phyloP scores from a whole-genome alignment of 2,329 filamentous ascomycete genomes.

The Pyrenophora seminiperda region DNA sequence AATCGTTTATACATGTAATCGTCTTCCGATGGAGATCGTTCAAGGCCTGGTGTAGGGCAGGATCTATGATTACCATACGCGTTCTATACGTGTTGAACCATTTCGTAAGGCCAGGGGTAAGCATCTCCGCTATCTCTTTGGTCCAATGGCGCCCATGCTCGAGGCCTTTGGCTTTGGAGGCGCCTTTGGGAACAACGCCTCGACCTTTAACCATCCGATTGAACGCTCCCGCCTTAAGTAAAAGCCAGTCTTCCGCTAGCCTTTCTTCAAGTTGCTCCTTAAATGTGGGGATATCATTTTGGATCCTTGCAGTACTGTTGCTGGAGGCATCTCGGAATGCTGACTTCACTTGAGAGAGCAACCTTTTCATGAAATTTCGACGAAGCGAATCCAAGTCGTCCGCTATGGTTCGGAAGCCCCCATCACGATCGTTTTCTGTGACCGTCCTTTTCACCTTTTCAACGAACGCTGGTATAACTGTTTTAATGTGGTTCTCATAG shows the following conservation, averaged over 20 bases:
- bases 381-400: conserved; percentile 17
- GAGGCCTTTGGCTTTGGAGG: conserved; percentile 25
- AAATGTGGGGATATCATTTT: not conserved
- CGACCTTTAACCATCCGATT: conserved; percentile 20
- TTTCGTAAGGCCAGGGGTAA: conserved; percentile 16
- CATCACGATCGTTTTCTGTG: conserved; percentile 15
- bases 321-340: not conserved
- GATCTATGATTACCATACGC: conserved; percentile 3
- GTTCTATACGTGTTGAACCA: conserved; percentile 14
- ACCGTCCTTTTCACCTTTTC: conserved; percentile 20
- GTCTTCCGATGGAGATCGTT: conserved; percentile 6
- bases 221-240: conserved; percentile 14
- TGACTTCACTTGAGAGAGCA: not conserved
- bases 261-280: conserved; percentile 10
- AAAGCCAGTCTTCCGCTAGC: conserved; percentile 12
- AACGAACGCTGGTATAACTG: conserved; percentile 10
- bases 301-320: conserved; percentile 1
- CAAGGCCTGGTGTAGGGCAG: conserved; percentile 1
- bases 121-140: conserved; percentile 17
- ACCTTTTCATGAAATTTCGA: not conserved
- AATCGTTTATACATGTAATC: conserved; percentile 7
- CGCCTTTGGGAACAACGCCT: conserved; percentile 16
- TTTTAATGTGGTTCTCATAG: conserved; percentile 16
- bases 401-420: conserved; percentile 20
- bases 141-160: conserved; percentile 28